A percentile compares a stretch with the other conserved stretches of the same genome.
Conservation (phyloP, 2,329 filamentous ascomycete species). For the Pseudopyricularia javanii region DNA sequence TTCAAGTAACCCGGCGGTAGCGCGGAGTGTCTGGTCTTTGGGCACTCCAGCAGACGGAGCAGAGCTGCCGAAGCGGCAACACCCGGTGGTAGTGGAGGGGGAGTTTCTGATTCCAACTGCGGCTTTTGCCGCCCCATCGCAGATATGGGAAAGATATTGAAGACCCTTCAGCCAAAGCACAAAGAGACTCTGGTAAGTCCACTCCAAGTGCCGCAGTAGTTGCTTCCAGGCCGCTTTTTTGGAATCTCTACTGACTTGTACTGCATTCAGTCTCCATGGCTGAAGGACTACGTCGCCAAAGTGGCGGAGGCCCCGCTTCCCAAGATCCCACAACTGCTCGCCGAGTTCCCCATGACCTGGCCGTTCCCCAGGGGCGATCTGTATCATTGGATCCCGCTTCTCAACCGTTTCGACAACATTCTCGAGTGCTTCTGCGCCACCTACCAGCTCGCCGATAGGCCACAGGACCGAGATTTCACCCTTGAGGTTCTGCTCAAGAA, state of each 20-base stretch:
- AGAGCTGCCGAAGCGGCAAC: slow-evolving; percentile 27
- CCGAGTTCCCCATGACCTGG: slow-evolving; percentile 78
- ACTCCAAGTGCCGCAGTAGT: slow-evolving; percentile 5
- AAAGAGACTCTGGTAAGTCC: slow-evolving; percentile 50
- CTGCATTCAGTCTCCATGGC: slow-evolving; percentile 63
- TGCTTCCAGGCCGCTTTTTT: slow-evolving; percentile 1
- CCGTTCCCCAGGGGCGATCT: slow-evolving; percentile 90
- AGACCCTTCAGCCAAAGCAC: slow-evolving; percentile 55
- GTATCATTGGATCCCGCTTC: slow-evolving; percentile 92
- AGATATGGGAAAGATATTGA: slow-evolving; percentile 59
- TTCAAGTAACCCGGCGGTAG: not conserved
- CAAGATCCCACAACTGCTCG: slow-evolving; percentile 64
- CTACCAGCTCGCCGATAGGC: slow-evolving; percentile 70
- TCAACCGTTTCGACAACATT: slow-evolving; percentile 88
- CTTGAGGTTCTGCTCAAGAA: slow-evolving; percentile 51
- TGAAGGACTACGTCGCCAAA: slow-evolving; percentile 66
- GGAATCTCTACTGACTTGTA: not conserved
- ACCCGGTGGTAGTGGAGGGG: slow-evolving; percentile 43
- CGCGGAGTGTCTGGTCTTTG: slow-evolving; percentile 1
- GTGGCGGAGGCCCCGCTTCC: slow-evolving; percentile 59
- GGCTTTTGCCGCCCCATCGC: slow-evolving; percentile 44
- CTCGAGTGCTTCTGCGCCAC: slow-evolving; percentile 69
- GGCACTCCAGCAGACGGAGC: slow-evolving; percentile 7
- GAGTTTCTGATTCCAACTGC: slow-evolving; percentile 32
- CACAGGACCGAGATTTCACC: slow-evolving; percentile 67